Evolutionary conservation across 2,329 filamentous ascomycete species (phyloP).

Genomic region (Ophiostoma australiae): DNA sequence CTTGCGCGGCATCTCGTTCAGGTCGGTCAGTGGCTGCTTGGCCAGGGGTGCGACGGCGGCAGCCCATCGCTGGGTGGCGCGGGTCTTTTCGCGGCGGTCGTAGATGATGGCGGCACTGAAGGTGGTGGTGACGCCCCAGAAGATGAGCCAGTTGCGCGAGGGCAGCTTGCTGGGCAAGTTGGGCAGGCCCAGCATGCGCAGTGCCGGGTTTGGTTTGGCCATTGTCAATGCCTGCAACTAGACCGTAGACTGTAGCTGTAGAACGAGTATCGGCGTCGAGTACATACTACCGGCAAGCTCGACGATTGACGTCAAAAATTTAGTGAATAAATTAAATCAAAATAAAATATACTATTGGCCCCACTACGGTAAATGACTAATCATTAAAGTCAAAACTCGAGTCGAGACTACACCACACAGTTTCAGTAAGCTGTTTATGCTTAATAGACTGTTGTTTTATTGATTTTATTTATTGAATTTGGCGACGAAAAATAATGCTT

Average conservation of each 20-base stretch:
- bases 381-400: background rate
- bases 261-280: background rate
- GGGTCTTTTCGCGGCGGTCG: constrained; percentile 85
- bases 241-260: background rate
- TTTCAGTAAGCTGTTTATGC: background rate
- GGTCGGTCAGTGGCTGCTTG: constrained; percentile 62
- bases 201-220: constrained; percentile 56
- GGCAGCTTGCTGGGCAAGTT: constrained; percentile 78
- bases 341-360: background rate
- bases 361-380: background rate
- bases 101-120: constrained; percentile 81
- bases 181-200: constrained; percentile 78
- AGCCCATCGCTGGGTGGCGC: constrained; percentile 80
- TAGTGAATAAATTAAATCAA: background rate
- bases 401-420: too few species aligned
- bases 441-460: too few species aligned
- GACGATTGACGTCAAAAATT: constrained; percentile 7
- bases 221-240: background rate
- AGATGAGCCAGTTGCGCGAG: constrained; percentile 97
- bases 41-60: constrained; percentile 79
- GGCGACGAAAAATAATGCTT: too few species aligned
- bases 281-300: background rate
- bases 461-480: too few species aligned
- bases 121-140: constrained; percentile 71
- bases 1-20: constrained; percentile 71